A percentile compares a stretch with the other conserved stretches of the same genome.
Evolutionary conservation across 1,284 basidiomycete genomes (phyloP).

Genomic region (Puccinia hordei): DNA sequence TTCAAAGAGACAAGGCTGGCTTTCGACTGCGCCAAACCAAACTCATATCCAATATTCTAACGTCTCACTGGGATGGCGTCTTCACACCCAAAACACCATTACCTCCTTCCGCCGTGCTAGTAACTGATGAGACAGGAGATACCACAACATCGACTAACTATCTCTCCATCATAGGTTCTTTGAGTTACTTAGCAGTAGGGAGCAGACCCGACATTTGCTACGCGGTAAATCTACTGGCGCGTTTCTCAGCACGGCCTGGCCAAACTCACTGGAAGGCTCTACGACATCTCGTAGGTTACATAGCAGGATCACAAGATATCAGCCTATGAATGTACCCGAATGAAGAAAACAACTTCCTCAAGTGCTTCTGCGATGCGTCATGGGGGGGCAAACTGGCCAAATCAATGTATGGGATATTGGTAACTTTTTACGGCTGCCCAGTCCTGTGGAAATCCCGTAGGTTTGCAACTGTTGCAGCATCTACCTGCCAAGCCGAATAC

Average conservation of each 20-base stretch:
- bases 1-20: no score
- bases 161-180: not conserved
- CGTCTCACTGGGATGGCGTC: no score
- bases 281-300: not conserved
- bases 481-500: constrained; percentile 31
- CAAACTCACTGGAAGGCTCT: constrained; percentile 8
- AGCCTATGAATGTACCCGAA: not conserved
- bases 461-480: constrained; percentile 8
- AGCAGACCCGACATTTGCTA: constrained; percentile 2
- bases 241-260: not conserved
- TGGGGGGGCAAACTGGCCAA: not conserved
- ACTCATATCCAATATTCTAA: no score
- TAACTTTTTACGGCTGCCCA: not conserved
- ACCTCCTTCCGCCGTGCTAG: not conserved
- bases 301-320: not conserved
- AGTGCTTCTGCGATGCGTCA: constrained; percentile 6
- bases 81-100: not conserved
- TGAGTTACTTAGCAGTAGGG: constrained; percentile 17
- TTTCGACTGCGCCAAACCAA: no score
- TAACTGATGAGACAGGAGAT: not conserved
- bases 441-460: constrained; percentile 11
- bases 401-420: not conserved
- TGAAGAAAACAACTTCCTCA: not conserved
- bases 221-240: not conserved
- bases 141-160: not conserved